phyloP scores from a whole-genome alignment of 139 green algal genomes.

The Chlorella sp. region DNA sequence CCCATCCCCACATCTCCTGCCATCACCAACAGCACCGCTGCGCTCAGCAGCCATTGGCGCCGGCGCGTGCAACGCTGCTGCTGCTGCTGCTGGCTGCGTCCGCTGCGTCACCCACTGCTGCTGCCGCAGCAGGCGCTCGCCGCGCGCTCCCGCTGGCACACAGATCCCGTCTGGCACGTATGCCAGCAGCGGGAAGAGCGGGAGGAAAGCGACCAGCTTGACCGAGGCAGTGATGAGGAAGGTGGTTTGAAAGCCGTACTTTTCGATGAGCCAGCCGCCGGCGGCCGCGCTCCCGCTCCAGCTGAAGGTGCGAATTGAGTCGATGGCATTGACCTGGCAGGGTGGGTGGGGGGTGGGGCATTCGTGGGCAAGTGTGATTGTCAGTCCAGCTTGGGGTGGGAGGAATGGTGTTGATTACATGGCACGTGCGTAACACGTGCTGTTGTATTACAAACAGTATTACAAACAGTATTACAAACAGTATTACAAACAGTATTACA shows the following conservation, averaged over 20 bases:
- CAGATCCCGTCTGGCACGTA: conserved; percentile 36
- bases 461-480: no score
- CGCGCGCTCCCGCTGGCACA: background rate
- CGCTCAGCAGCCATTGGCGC: background rate
- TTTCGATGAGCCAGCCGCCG: conserved; percentile 58
- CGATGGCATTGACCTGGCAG: conserved; percentile 43
- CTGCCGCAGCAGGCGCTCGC: background rate
- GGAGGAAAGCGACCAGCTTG: conserved; percentile 44
- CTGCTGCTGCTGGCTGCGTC: background rate
- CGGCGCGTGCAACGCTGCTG: background rate
- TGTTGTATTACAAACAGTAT: no score
- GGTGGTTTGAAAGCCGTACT: conserved; percentile 49
- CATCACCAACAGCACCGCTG: background rate
- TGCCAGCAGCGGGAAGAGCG: conserved; percentile 29
- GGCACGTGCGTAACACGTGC: no score
- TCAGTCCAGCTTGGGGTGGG: no score
- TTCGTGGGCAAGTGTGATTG: no score
- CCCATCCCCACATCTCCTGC: background rate
- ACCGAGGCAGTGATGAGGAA: conserved; percentile 57
- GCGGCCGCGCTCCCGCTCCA: conserved; percentile 55
- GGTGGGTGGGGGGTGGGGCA: no score
- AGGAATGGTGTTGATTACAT: no score
- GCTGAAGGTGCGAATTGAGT: conserved; percentile 53
- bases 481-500: no score
- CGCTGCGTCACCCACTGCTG: background rate